Percentiles rank a stretch among this genome's conserved stretches.
phyloP scores from a whole-genome alignment of 2,329 filamentous ascomycete genomes.

The Boeremia lycopersici region DNA sequence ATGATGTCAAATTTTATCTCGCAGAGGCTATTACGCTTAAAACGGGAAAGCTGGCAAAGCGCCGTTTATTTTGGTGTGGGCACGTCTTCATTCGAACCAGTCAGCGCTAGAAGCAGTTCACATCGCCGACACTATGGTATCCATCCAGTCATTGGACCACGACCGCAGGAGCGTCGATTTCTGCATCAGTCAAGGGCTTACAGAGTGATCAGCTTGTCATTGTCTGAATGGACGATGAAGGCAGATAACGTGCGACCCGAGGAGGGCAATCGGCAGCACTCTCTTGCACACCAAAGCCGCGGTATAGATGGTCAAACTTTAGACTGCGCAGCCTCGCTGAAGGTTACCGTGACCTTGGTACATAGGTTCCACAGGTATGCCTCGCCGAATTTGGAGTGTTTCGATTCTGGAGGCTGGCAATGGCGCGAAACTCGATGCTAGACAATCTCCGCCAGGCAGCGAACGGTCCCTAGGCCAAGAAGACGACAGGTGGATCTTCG shows the following conservation, averaged over 20 bases:
- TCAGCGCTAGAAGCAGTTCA: slow-evolving; percentile 29
- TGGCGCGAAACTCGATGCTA: slow-evolving; percentile 1
- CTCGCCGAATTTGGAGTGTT: slow-evolving; percentile 17
- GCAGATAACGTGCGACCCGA: slow-evolving; percentile 20
- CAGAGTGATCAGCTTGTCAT: slow-evolving; percentile 18
- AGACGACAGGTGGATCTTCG: slow-evolving; percentile 3
- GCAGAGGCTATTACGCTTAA: background rate
- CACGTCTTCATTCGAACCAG: slow-evolving; percentile 16
- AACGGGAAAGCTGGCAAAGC: slow-evolving; percentile 11
- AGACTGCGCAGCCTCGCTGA: slow-evolving; percentile 23
- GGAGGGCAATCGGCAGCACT: slow-evolving; percentile 22
- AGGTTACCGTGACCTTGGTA: slow-evolving; percentile 18
- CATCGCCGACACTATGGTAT: slow-evolving; percentile 10
- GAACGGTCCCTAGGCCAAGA: background rate
- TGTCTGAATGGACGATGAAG: slow-evolving; percentile 5
- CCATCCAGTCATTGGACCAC: slow-evolving; percentile 16
- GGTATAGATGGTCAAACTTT: slow-evolving; percentile 21
- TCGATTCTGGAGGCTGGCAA: slow-evolving; percentile 8
- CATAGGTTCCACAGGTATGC: slow-evolving; percentile 15
- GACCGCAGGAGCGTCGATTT: slow-evolving; percentile 13
- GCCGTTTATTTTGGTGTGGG: slow-evolving; percentile 28
- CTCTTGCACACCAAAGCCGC: background rate
- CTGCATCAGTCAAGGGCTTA: slow-evolving; percentile 22
- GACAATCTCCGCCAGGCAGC: slow-evolving; percentile 3
- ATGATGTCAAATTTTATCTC: background rate